These are phyloP conservation scores for Graphium sp. DNA, from an alignment of 2,329 filamentous ascomycete species.

Conservation along the genomic window DNA sequence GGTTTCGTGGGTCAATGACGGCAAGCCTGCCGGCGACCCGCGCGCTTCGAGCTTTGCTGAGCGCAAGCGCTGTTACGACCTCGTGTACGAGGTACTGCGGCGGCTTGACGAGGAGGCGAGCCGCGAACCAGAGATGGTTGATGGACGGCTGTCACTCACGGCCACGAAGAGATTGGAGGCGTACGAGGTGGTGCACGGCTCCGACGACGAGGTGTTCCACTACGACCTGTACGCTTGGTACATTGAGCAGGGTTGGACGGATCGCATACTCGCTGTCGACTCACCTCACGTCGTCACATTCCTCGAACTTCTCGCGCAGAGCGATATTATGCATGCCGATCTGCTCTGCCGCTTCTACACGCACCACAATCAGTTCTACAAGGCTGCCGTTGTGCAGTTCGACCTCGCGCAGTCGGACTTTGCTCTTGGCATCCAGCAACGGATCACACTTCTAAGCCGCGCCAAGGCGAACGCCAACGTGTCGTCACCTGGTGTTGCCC, in stretches of 20 bases:
- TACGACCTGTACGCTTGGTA: conserved; percentile 98
- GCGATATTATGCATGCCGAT: conserved; percentile 66
- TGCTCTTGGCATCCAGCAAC: conserved; percentile 58
- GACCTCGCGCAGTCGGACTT: conserved; percentile 75
- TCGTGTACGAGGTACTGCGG: conserved; percentile 71
- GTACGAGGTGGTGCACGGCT: conserved; percentile 76
- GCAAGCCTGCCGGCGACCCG: conserved; percentile 53
- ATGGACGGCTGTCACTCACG: conserved; percentile 61
- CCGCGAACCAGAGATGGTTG: conserved; percentile 53
- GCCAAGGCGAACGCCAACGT: conserved; percentile 89
- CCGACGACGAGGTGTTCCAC: conserved; percentile 85
- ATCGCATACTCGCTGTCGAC: conserved; percentile 69
- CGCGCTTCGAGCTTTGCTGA: conserved; percentile 51
- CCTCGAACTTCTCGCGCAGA: conserved; percentile 57
- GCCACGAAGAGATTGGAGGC: conserved; percentile 73
- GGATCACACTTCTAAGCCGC: conserved; percentile 77
- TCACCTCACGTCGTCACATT: conserved; percentile 79
- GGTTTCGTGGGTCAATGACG: conserved; percentile 74
- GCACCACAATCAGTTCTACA: conserved; percentile 66
- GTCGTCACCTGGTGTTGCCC: conserved; percentile 55
- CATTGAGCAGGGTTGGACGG: conserved; percentile 65
- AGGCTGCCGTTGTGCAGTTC: conserved; percentile 75
- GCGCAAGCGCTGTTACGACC: conserved; percentile 65
- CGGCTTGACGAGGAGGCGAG: conserved; percentile 58
- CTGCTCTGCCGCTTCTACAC: conserved; percentile 87